Conservation (phyloP, 1,139 yeast species). For the Eremothecium cymbalariae region DNA sequence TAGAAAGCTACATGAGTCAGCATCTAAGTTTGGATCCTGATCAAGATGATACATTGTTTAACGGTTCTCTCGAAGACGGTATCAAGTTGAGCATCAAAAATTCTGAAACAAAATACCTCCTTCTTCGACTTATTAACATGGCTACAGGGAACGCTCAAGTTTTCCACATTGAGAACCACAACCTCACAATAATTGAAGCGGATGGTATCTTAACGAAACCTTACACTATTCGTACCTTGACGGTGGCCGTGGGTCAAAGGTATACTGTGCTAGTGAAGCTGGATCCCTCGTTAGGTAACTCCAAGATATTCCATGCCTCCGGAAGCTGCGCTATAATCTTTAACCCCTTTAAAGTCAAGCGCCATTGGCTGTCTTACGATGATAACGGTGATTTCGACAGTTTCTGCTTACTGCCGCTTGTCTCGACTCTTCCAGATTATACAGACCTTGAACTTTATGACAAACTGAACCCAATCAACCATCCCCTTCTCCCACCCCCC, state of each 20-base stretch:
- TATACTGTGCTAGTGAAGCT: conserved; percentile 51
- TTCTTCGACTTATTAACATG: conserved; percentile 35
- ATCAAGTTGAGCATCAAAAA: conserved; percentile 45
- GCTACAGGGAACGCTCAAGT: conserved; percentile 43
- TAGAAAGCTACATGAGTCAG: conserved; percentile 38
- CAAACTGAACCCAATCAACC: conserved; percentile 16
- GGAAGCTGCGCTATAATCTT: too few relatives aligned
- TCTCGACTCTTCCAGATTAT: conserved; percentile 19
- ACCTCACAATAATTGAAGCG: conserved; percentile 50
- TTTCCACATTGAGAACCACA: conserved; percentile 41
- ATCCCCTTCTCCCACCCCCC: conserved; percentile 8
- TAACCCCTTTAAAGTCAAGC: too few relatives aligned
- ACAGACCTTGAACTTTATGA: conserved; percentile 18
- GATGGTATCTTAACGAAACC: conserved; percentile 62
- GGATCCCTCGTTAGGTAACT: conserved; percentile 24
- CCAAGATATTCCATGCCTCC: conserved; percentile 25
- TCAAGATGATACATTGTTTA: conserved; percentile 29
- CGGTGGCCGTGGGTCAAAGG: conserved; percentile 70
- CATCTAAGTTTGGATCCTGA: conserved; percentile 31
- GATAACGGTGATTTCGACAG: background rate
- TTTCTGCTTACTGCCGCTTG: background rate
- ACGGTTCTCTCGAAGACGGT: conserved; percentile 50
- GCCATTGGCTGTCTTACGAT: conserved; percentile 14
- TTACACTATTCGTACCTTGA: conserved; percentile 44
- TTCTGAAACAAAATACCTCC: conserved; percentile 42